These are phyloP conservation scores for Ophiostoma populinum DNA, from an alignment of 2,329 filamentous ascomycete species.

Conservation along the genomic window DNA sequence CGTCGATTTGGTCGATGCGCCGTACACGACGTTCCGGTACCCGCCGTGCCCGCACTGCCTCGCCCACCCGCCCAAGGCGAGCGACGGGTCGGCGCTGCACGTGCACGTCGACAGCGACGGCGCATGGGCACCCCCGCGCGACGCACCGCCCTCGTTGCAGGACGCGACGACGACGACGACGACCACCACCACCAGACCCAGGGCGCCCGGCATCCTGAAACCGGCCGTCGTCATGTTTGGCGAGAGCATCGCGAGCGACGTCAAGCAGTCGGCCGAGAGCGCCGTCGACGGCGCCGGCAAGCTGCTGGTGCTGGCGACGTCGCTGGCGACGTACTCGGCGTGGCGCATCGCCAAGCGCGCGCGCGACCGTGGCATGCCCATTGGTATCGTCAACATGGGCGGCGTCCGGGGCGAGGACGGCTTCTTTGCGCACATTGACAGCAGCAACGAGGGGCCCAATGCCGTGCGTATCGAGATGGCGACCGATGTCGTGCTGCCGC, in stretches of 20 bases:
- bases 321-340: constrained; percentile 84
- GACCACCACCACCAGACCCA: not conserved
- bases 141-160: too few species aligned
- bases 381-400: constrained; percentile 79
- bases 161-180: not conserved
- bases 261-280: constrained; percentile 62
- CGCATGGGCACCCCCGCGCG: constrained; percentile 48
- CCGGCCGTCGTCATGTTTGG: constrained; percentile 95
- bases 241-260: constrained; percentile 54
- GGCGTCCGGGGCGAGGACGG: constrained; percentile 63
- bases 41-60: constrained; percentile 76
- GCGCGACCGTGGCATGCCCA: constrained; percentile 64
- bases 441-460: constrained; percentile 29
- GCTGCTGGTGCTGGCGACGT: constrained; percentile 71
- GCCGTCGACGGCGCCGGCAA: constrained; percentile 62
- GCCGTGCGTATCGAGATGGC: constrained; percentile 40
- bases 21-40: constrained; percentile 81
- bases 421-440: constrained; percentile 44
- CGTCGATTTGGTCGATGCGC: constrained; percentile 71
- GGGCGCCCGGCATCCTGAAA: constrained; percentile 64
- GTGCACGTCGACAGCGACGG: constrained; percentile 66
- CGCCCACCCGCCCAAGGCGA: constrained; percentile 36
- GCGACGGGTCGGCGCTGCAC: constrained; percentile 32
- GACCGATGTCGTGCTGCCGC: constrained; percentile 39
- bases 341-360: constrained; percentile 79